Evolutionary conservation across 208 protist species (phyloP), one percentile per base, ranked within the genome.

Genomic region (Trypanosoma caninum): DNA sequence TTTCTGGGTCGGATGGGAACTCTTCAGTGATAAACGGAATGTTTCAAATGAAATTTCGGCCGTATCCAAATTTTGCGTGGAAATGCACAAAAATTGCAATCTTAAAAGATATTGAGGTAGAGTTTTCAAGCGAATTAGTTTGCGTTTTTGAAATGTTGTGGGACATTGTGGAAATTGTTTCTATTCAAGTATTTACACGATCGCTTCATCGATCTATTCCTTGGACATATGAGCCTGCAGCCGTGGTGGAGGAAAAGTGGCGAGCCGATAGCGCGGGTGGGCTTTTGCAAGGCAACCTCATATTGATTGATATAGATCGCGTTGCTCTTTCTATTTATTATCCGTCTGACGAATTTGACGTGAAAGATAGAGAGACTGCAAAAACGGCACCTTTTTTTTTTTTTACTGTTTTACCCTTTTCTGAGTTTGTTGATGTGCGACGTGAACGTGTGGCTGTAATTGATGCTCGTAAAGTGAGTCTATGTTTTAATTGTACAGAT

Each of bases 71-170:
- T 45, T 23, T 38, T 10, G 30, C 58, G 18, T 30, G 41, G 14
- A 80, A 76, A 47, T 44, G 44, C 14, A 68, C 51, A 9, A 57
- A 55, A 13, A 52, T 72, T 18, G 54, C 22, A n/a, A 23, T 62
- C 20, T 51, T 48, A n/a, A 23, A 37, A 11, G 38, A 37, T 22
- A 27, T 54, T 18, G 7, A 34, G 13, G 23, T 76, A 8, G 20
- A 47, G 8, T 38, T 84, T 16, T 66, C 38, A 59, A 80, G 52
- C 31, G 66, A 68, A 13, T 45, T 73, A 3, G 0, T 76, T 2
- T n/a, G 33, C 23, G 57, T 59, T 16, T 38, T 66, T 20, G 78
- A 84, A 64, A 57, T 74, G 30, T 14, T 80, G 27, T 84, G 69
- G 68, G 78, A 84, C 41, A 9, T 75, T 47, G 34, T 40, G 11